A percentile compares a stretch with the other conserved stretches of the same genome.
Evolutionary conservation across 495 filamentous ascomycete species (phyloP).

Genomic region (Aspergillus nanangensis): DNA sequence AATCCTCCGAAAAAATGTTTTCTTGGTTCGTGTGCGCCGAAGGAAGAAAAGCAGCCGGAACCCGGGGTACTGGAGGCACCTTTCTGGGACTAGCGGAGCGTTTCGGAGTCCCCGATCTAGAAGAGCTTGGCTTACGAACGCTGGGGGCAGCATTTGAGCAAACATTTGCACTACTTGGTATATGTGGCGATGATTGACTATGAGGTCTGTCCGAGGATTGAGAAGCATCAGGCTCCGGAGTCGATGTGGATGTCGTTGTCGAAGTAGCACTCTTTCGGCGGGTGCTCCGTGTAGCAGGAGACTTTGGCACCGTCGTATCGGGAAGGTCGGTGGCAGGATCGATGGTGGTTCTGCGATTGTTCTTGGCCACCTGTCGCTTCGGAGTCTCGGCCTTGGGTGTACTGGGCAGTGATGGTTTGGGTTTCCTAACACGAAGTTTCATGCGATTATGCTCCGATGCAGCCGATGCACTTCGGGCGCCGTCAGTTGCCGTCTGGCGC

Average conservation of each 20-base stretch:
- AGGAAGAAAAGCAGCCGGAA: slow-evolving; percentile 28
- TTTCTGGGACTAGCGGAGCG: slow-evolving; percentile 36
- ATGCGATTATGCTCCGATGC: slow-evolving; percentile 52
- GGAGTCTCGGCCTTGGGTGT: slow-evolving; percentile 38
- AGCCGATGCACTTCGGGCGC: slow-evolving; percentile 27
- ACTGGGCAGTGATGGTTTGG: slow-evolving; percentile 44
- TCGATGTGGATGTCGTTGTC: slow-evolving; percentile 10
- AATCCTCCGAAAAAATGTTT: background rate
- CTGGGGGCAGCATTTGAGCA: slow-evolving; percentile 21
- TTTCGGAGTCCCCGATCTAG: slow-evolving; percentile 45
- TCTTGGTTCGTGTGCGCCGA: slow-evolving; percentile 15
- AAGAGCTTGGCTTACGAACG: slow-evolving; percentile 37
- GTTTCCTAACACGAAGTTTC: slow-evolving; percentile 69
- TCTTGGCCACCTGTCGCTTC: slow-evolving; percentile 41
- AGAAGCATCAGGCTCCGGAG: slow-evolving; percentile 9
- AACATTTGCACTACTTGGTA: slow-evolving; percentile 8
- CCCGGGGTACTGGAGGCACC: slow-evolving; percentile 41
- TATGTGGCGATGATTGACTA: slow-evolving; percentile 18
- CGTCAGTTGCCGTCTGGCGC: slow-evolving; percentile 47
- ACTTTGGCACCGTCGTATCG: slow-evolving; percentile 35
- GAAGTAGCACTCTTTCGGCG: slow-evolving; percentile 30
- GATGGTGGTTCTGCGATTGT: slow-evolving; percentile 62
- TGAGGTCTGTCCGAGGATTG: slow-evolving; percentile 3
- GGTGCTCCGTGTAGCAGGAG: slow-evolving; percentile 29
- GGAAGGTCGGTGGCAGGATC: slow-evolving; percentile 47